Base-by-base conservation (phyloP, 2,329 filamentous ascomycete species). In the Cyphellophora attinorum region DNA sequence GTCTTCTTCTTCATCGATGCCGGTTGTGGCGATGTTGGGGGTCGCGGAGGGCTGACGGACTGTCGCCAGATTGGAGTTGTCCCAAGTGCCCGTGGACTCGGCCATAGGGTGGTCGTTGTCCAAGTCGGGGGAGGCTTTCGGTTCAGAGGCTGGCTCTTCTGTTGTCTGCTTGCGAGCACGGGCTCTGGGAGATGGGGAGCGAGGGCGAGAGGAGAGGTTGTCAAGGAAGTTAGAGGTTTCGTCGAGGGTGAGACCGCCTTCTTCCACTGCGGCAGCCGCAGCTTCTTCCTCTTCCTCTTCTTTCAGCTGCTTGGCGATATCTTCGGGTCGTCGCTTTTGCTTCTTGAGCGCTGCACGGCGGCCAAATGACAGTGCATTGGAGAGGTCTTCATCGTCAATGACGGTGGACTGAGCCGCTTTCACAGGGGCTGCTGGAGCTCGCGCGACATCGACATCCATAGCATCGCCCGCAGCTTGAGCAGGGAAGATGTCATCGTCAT, bases 151-250 rank as follows among this genome's bases (percentile, higher is more conserved):
- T 10, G 36, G 37, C 14, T 33, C 31, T 14, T 38, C 27, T 15
- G 19, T 29, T 6, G 43, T 32, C 8, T 45, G 44, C 19, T 40
- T 44, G 31, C 44, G 38, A 12, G 45, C 40, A 11, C 10, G 16
- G 11, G 35, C 34, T 33, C 35, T 29, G 12, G 23, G 31, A 21
- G 58, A 70, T 51, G 70, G 60, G 58, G 81, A 62, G 53, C 70
- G 62, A 8, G 69, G 58, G 39, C 80, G 81, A 3, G 46, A 42
- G 52, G 80, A 81, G 36, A 98, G 61, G 35, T 85, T 85, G 16
- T 86, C 81, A 18, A 98, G 82, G 50, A 98, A 98, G 50, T 94
- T 88, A 0, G 86, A 86, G 1, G 89, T 94, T 54, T 95, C 91
- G 41, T 95, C 89, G 38, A 98, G 88, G n/a, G 95, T 74, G 2